A percentile compares a stretch with the other conserved stretches of the same genome.
Evolutionary conservation across 2,329 filamentous ascomycete genomes (phyloP).

Genomic region (Neopestalotiopsis sp.): DNA sequence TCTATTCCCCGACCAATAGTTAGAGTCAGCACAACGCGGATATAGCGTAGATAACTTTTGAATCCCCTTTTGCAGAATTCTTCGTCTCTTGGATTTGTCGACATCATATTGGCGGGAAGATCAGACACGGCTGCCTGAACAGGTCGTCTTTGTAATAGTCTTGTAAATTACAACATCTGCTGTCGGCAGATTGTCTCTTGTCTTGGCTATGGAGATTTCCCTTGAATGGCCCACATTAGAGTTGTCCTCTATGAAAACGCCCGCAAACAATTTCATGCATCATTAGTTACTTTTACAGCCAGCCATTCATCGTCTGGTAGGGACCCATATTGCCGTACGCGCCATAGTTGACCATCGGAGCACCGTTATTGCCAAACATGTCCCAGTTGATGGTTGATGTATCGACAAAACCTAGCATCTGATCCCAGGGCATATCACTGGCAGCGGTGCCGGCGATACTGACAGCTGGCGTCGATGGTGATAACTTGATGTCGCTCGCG

Average conservation of each 20-base stretch:
- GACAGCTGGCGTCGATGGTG: slow-evolving; percentile 13
- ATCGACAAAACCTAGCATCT: slow-evolving; percentile 38
- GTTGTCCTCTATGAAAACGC: slow-evolving; percentile 21
- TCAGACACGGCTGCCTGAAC: too few species aligned
- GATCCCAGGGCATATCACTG: slow-evolving; percentile 36
- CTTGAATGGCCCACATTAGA: neutral
- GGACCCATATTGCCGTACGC: slow-evolving; percentile 9
- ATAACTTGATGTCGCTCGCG: slow-evolving; percentile 27
- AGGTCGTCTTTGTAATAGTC: neutral
- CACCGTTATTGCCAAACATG: slow-evolving; percentile 31
- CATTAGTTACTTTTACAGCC: slow-evolving; percentile 16
- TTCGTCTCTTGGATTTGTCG: too few species aligned
- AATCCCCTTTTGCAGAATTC: neutral
- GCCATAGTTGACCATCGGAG: slow-evolving; percentile 7
- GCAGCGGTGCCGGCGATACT: slow-evolving; percentile 16
- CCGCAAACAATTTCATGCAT: neutral
- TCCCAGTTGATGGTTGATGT: slow-evolving; percentile 35
- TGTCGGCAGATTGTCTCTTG: neutral
- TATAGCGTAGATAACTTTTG: neutral
- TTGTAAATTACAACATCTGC: neutral
- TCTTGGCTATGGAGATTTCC: slow-evolving; percentile 12
- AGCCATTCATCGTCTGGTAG: slow-evolving; percentile 21
- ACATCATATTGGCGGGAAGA: too few species aligned
- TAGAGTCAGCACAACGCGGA: neutral
- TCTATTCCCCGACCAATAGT: neutral